A percentile compares a stretch with the other conserved stretches of the same genome.
Evolutionary conservation across 2,329 filamentous ascomycete genomes (phyloP).

Genomic region (Monosporascus sp.): DNA sequence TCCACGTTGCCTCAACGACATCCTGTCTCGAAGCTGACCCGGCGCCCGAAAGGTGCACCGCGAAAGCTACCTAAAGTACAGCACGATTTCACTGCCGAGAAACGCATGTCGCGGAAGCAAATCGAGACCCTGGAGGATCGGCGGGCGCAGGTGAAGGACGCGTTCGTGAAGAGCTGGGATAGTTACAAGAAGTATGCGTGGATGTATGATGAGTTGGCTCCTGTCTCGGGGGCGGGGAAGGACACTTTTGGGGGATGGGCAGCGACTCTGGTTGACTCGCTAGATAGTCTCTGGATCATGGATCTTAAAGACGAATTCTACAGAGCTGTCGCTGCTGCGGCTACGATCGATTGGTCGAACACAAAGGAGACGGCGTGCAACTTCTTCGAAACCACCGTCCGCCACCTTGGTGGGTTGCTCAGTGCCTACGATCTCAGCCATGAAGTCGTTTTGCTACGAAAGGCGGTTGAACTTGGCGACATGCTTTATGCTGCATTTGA

Average conservation of each 20-base stretch:
- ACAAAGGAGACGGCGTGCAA: constrained; percentile 34
- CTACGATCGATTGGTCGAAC: constrained; percentile 44
- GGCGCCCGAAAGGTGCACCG: constrained; percentile 20
- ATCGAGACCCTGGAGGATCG: not conserved
- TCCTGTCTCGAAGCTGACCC: constrained; percentile 20
- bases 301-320: constrained; percentile 51
- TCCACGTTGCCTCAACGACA: constrained; percentile 19
- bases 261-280: constrained; percentile 53
- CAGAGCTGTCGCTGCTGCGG: constrained; percentile 43
- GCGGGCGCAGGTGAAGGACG: not conserved
- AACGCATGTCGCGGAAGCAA: constrained; percentile 9
- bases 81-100: constrained; percentile 20
- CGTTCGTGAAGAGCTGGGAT: constrained; percentile 35
- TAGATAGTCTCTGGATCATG: constrained; percentile 62
- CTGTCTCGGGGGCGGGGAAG: constrained; percentile 40
- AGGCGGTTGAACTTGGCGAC: constrained; percentile 41
- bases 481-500: constrained; percentile 44
- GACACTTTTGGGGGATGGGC: constrained; percentile 42
- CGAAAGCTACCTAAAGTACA: constrained; percentile 22
- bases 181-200: constrained; percentile 49
- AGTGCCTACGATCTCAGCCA: constrained; percentile 40
- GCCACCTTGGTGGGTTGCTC: constrained; percentile 41
- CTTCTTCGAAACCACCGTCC: constrained; percentile 43
- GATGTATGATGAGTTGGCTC: constrained; percentile 46
- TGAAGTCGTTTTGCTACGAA: constrained; percentile 35